These are phyloP conservation scores for Astrothelium macrocarpum DNA, from an alignment of 495 filamentous ascomycete species.

Conservation along the genomic window DNA sequence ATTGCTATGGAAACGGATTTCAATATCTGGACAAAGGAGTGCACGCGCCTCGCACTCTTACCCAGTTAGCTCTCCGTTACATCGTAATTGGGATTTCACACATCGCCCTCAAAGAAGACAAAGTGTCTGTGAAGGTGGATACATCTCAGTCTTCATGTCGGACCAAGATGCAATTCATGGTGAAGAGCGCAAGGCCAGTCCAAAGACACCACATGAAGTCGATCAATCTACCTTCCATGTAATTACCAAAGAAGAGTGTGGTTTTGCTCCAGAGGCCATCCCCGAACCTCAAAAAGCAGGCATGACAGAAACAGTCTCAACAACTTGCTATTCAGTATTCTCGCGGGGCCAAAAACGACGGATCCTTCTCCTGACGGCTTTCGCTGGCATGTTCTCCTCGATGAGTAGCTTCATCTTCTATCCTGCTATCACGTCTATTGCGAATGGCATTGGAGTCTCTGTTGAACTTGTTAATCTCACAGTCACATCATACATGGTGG, in stretches of 20 bases:
- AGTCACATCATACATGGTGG: conserved; percentile 20
- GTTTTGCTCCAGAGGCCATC: not conserved
- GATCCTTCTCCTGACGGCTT: conserved; percentile 12
- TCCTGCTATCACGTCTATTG: conserved; percentile 17
- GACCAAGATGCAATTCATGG: not conserved
- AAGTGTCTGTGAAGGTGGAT: not conserved
- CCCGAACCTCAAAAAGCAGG: not conserved
- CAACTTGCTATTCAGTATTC: conserved; percentile 14
- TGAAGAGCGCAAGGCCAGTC: not conserved
- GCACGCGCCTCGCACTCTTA: not conserved
- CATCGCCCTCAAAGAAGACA: not conserved
- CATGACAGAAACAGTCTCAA: not conserved
- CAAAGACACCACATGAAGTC: not conserved
- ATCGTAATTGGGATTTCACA: not conserved
- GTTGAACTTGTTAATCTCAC: conserved; percentile 16
- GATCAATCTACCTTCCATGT: not conserved
- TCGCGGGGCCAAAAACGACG: conserved; percentile 13
- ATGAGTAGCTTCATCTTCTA: conserved; percentile 13
- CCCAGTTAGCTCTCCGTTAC: not conserved
- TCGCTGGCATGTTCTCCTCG: conserved; percentile 5
- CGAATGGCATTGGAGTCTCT: conserved; percentile 7
- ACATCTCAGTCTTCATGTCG: not conserved
- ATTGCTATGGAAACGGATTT: not conserved
- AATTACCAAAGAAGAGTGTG: not conserved
- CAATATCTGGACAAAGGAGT: not conserved